Evolutionary conservation across 768 basidiomycete species (phyloP), one percentile per base, ranked within the genome.

Genomic region (Amanita exitialis): DNA sequence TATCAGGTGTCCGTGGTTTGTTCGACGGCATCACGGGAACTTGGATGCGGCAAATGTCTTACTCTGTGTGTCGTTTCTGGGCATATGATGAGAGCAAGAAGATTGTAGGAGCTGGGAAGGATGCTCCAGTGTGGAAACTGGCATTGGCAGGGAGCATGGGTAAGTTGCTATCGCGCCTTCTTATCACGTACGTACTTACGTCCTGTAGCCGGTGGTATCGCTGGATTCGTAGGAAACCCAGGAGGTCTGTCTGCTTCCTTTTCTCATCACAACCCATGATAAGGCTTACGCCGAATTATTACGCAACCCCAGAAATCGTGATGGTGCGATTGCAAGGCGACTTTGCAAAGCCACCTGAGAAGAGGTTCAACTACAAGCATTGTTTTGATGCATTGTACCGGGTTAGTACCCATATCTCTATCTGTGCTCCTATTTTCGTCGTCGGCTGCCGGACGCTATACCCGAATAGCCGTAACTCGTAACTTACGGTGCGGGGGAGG

Each of bases 51-150:
- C 91, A 95, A 68, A 90, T 93, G 89, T 87, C 83, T 30, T 94
- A 94, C 68, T 90, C 87, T 38, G 72, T 92, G 64, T 90, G 88
- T 64, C 76, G 90, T n/a, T 94, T 92, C 71, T 92, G 89, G 80
- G 89, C 87, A 13, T 91, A 93, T 64, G 90, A 93, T 55, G 86
- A 89, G 69, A 88, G 84, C 64, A 94, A 92, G 74, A 90, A 85
- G 70, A 56, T 84, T 6, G 59, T 93, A 0, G 86, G 86, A 18
- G 85, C 86, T 8, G 79, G 78, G 30, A 75, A 78, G 59, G 75
- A 86, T 56, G 75, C 83, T 0, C 80, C 90, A 2, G 80, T 87
- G 9, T 93, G 83, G 83, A 80, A 90, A 64, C 74, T 94, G 38
- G 89, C 83, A 1, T 49, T 73, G 8, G 90, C 91, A 45, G 91